Percentiles rank a stretch among this genome's conserved stretches.
Conservation (phyloP, 2,329 filamentous ascomycete genomes). For the Rhynchosporium agropyri region DNA sequence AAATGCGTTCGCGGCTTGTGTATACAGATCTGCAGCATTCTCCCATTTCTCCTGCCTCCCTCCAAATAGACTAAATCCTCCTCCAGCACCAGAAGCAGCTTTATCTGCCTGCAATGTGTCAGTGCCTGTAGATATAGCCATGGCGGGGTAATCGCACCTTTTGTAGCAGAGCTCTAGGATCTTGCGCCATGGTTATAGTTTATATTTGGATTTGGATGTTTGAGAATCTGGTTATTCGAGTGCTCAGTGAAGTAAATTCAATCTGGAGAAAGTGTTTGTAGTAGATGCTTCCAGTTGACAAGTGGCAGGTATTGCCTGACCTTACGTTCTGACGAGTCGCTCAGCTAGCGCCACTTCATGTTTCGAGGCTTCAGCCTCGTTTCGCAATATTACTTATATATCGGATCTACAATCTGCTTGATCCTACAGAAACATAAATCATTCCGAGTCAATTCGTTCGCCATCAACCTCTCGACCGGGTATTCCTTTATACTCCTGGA, state of each 20-base stretch:
- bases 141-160: constrained; percentile 58
- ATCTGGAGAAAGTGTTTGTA: neutral
- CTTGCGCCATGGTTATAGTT: constrained; percentile 68
- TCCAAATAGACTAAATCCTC: constrained; percentile 89
- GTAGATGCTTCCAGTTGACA: constrained; percentile 16
- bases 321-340: constrained; percentile 24
- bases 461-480: no score
- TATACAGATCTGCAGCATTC: constrained; percentile 84
- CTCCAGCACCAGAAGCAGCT: constrained; percentile 69
- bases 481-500: no score
- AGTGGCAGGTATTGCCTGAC: constrained; percentile 19
- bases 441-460: no score
- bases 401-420: no score
- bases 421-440: no score
- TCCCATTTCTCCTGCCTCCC: constrained; percentile 87
- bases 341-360: constrained; percentile 7
- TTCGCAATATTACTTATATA: neutral
- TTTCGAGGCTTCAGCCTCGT: constrained; percentile 13
- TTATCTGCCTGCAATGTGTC: constrained; percentile 75
- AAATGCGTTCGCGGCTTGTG: constrained; percentile 89
- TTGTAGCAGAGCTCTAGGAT: constrained; percentile 76
- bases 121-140: constrained; percentile 34
- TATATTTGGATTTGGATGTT: constrained; percentile 45
- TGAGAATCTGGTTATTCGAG: neutral
- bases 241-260: neutral